A percentile compares a stretch with the other conserved stretches of the same genome.
Evolutionary conservation across 768 basidiomycete species (phyloP).

Genomic region (Daedaleopsis sinensis): DNA sequence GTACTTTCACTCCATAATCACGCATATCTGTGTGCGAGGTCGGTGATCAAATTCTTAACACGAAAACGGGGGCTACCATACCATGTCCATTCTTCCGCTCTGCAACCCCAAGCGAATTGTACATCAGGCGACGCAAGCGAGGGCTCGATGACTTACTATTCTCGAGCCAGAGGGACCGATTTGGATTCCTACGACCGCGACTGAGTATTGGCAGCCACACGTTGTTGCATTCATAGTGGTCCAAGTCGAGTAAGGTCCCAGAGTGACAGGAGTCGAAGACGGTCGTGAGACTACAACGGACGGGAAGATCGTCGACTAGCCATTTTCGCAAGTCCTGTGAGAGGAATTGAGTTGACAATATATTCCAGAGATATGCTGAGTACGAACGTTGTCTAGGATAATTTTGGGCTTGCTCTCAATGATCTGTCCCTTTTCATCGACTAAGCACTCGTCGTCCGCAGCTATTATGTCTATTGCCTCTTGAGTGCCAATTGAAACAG

Average conservation of each 20-base stretch:
- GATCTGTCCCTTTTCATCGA: conserved; percentile 5
- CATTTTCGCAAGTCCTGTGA: conserved; percentile 22
- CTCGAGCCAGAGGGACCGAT: conserved; percentile 9
- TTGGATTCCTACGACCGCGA: conserved; percentile 15
- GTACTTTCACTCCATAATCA: no score
- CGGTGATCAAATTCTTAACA: no score
- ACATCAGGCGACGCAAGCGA: no score
- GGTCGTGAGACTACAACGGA: conserved; percentile 19
- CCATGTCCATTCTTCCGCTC: no score
- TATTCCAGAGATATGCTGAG: not conserved
- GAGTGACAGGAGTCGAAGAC: conserved; percentile 31
- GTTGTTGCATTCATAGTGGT: conserved; percentile 27
- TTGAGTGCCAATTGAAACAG: not conserved
- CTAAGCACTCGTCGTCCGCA: not conserved
- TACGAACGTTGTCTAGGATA: conserved; percentile 29
- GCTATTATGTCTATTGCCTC: no score
- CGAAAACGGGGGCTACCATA: no score
- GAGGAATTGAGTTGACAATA: not conserved
- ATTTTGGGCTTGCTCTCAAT: not conserved
- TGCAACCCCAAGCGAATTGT: no score
- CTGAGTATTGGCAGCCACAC: conserved; percentile 26
- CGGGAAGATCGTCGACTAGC: conserved; percentile 22
- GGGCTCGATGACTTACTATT: conserved; percentile 7
- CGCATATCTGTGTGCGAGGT: no score
- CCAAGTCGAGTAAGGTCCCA: conserved; percentile 29